phyloP scores from a whole-genome alignment of 257 asterid genomes.

The Fraxinus americana region DNA sequence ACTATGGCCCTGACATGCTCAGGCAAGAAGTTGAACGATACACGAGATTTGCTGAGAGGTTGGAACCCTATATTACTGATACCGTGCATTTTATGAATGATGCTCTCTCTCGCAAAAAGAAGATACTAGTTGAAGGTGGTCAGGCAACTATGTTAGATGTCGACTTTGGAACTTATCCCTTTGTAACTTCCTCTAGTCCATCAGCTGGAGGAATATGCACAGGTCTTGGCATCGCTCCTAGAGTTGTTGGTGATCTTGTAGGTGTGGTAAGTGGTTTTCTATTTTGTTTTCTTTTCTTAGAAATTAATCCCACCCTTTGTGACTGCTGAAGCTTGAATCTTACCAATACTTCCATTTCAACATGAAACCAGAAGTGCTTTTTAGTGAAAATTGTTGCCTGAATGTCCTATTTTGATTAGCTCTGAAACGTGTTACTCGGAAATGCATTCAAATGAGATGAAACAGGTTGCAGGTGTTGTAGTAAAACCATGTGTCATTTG shows the following conservation, averaged over 20 bases:
- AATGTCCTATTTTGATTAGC: neutral
- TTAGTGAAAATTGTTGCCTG: neutral
- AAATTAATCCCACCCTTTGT: neutral
- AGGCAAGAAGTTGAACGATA: conserved; percentile 80
- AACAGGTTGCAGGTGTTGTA: no score
- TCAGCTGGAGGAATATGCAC: conserved; percentile 99
- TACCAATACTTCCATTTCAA: neutral
- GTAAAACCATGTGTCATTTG: neutral
- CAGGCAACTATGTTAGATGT: conserved; percentile 97
- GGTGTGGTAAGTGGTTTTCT: conserved; percentile 78
- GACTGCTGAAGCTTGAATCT: conserved; percentile 2
- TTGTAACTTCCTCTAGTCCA: conserved; percentile 93
- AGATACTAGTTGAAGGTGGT: conserved; percentile 94
- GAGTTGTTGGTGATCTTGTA: conserved; percentile 83
- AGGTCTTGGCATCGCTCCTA: conserved; percentile 97
- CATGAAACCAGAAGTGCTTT: neutral
- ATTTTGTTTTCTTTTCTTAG: neutral
- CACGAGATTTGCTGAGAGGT: conserved; percentile 77
- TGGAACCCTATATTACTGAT: conserved; percentile 82
- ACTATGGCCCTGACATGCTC: conserved; percentile 78
- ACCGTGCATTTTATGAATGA: conserved; percentile 86
- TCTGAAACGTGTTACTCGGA: neutral
- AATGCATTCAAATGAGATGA: neutral
- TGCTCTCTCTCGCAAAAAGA: conserved; percentile 62
- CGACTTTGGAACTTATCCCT: conserved; percentile 96